Percentiles rank a stretch among this genome's conserved stretches.
phyloP scores from a whole-genome alignment of 2,329 filamentous ascomycete species.

The Apiospora saccharicola region DNA sequence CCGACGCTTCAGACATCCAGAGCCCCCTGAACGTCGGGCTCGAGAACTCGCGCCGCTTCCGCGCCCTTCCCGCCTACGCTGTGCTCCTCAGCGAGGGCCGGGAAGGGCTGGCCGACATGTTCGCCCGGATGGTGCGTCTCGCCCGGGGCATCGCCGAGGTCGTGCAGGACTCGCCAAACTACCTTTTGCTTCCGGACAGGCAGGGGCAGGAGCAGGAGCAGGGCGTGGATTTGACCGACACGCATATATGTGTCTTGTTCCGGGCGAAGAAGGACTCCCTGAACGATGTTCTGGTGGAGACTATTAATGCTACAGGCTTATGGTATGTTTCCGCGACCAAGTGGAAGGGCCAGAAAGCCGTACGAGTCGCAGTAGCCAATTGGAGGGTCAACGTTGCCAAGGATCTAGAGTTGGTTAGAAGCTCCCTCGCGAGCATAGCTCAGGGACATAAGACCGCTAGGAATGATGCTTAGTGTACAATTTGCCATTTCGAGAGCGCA shows the following conservation, averaged over 20 bases:
- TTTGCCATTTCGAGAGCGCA: not conserved
- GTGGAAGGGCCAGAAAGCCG: slow-evolving; percentile 78
- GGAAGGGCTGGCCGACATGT: slow-evolving; percentile 71
- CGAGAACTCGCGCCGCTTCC: slow-evolving; percentile 90
- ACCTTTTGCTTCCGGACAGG: slow-evolving; percentile 69
- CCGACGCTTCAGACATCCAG: slow-evolving; percentile 59
- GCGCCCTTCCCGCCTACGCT: slow-evolving; percentile 88
- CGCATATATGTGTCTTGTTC: slow-evolving; percentile 80
- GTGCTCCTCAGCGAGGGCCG: slow-evolving; percentile 78
- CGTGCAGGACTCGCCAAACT: slow-evolving; percentile 66
- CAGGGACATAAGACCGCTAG: slow-evolving; percentile 30
- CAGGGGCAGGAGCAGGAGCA: slow-evolving; percentile 41
- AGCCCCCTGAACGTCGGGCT: slow-evolving; percentile 87
- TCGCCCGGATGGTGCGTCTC: slow-evolving; percentile 75
- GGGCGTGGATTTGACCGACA: slow-evolving; percentile 53
- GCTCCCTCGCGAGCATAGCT: slow-evolving; percentile 64
- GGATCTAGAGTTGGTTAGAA: slow-evolving; percentile 71
- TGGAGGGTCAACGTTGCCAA: slow-evolving; percentile 77
- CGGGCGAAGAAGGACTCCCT: slow-evolving; percentile 69
- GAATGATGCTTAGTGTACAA: not conserved
- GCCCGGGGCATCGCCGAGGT: slow-evolving; percentile 72
- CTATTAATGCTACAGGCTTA: slow-evolving; percentile 75
- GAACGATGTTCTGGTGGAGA: slow-evolving; percentile 72
- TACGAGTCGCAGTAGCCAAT: slow-evolving; percentile 85
- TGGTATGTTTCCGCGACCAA: slow-evolving; percentile 85